These are phyloP conservation scores for Tolypocladium tropicale DNA, from an alignment of 2,329 filamentous ascomycete species.

Conservation along the genomic window DNA sequence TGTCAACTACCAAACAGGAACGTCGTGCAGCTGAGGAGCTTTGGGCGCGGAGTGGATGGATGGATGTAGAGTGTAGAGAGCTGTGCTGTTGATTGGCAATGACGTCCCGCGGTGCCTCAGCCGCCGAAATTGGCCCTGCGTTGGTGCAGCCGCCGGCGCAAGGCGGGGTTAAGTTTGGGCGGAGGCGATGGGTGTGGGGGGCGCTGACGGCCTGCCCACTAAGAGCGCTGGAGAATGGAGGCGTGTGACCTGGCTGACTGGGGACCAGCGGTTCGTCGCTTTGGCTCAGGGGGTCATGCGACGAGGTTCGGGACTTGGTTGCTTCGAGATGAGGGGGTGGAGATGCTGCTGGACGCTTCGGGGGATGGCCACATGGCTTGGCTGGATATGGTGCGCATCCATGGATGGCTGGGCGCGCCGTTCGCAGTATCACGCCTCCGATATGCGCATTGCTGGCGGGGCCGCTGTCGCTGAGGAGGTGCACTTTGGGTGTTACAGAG, in stretches of 20 bases:
- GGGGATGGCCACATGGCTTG: not conserved
- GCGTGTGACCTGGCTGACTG: not conserved
- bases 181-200: not conserved
- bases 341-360: not conserved
- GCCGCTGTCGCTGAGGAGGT: no score
- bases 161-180: not conserved
- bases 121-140: not conserved
- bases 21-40: not conserved
- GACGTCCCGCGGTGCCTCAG: not conserved
- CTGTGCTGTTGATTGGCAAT: not conserved
- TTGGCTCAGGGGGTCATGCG: not conserved
- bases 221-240: not conserved
- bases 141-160: not conserved
- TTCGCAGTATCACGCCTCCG: not conserved
- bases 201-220: not conserved
- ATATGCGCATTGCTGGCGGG: no score
- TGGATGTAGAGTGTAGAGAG: not conserved
- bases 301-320: not conserved
- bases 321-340: not conserved
- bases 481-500: no score
- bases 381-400: not conserved
- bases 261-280: not conserved
- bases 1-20: not conserved
- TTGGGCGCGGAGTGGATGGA: no score
- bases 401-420: not conserved